phyloP scores from a whole-genome alignment of 768 basidiomycete genomes.

The Boletus patriciae region DNA sequence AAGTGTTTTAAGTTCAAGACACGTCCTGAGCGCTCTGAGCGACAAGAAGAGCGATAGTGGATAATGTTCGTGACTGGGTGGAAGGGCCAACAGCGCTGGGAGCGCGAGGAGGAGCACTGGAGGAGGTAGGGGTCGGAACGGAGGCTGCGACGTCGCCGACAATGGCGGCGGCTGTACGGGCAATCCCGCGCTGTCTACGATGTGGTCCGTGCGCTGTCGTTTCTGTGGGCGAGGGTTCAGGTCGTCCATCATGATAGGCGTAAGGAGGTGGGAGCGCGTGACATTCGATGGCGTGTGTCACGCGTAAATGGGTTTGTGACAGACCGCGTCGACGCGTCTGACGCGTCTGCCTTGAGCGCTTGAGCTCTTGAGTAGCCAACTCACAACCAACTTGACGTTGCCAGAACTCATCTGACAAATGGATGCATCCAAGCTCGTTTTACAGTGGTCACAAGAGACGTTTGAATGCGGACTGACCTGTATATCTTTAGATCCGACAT shows the following conservation, averaged over 20 bases:
- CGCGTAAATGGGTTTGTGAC: constrained; percentile 33
- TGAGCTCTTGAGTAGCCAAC: too few relatives aligned
- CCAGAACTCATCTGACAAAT: too few relatives aligned
- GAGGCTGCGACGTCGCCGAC: background rate
- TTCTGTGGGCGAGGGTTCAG: constrained; percentile 37
- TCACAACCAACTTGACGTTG: too few relatives aligned
- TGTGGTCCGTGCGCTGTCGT: constrained; percentile 28
- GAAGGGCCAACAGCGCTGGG: constrained; percentile 60
- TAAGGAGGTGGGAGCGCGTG: constrained; percentile 9
- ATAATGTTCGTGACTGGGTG: constrained; percentile 60
- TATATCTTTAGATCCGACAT: too few relatives aligned
- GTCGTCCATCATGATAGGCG: constrained; percentile 24
- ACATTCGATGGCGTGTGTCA: constrained; percentile 19
- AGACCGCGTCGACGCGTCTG: constrained; percentile 22
- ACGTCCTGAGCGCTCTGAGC: constrained; percentile 53
- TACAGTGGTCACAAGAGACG: too few relatives aligned
- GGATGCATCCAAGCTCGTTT: too few relatives aligned
- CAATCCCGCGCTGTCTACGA: background rate
- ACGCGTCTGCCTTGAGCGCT: too few relatives aligned
- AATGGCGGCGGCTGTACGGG: background rate
- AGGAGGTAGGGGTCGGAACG: constrained; percentile 38
- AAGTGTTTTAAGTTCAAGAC: constrained; percentile 49
- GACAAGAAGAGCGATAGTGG: constrained; percentile 56
- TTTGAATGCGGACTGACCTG: too few relatives aligned
- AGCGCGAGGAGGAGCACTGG: constrained; percentile 58